Base-by-base conservation (phyloP, 2,329 filamentous ascomycete species). In the Phialemonium atrogriseum region DNA sequence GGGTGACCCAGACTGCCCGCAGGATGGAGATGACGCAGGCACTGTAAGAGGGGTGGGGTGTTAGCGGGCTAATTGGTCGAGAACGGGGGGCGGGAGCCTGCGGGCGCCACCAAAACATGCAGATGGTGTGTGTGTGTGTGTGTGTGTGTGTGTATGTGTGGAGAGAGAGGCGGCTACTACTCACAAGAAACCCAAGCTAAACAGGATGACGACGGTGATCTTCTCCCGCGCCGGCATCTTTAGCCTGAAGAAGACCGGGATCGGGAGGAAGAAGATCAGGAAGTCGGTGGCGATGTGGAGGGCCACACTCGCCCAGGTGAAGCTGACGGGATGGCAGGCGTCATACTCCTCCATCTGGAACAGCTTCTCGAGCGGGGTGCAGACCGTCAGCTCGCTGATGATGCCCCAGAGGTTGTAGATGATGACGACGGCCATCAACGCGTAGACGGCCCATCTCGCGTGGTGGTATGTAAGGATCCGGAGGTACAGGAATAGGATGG, bases 401-500 rank as follows among this genome's bases (percentile, higher is more conserved):
- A 39, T n/a, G 24, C 35, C 19, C 34, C 34, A 33, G 16, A 28
- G 15, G 32, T 34, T 33, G 27, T 29, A 36, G 15, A 34, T 14
- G 13, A 24, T 15, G 5, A 39, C 37, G 13, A 33, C 24, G 22
- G 17, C 32, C 14, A 41, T 28, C 18, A 43, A 25, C 17, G 28
- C 27, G 16, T 41, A 35, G 19, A 27, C 33, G 10, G 34, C 36
- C 10, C 28, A 34, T 5, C 40, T 36, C 4, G 35, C 32, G 30
- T 36, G 27, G 12, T 37, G 34, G 36, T 36, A 37, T 14, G 30
- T 35, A 9, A 41, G 36, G 23, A 43, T 31, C 13, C 38, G 40
- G 32, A 40, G 38, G 34, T 43, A 43, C 4, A 43, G 38, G 10
- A 38, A 16, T 5, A 43, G 34, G 27, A 43, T 37, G n/a, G 38